Evolutionary conservation across 2,329 filamentous ascomycete species (phyloP).

Genomic region (Aspergillus tanneri): DNA sequence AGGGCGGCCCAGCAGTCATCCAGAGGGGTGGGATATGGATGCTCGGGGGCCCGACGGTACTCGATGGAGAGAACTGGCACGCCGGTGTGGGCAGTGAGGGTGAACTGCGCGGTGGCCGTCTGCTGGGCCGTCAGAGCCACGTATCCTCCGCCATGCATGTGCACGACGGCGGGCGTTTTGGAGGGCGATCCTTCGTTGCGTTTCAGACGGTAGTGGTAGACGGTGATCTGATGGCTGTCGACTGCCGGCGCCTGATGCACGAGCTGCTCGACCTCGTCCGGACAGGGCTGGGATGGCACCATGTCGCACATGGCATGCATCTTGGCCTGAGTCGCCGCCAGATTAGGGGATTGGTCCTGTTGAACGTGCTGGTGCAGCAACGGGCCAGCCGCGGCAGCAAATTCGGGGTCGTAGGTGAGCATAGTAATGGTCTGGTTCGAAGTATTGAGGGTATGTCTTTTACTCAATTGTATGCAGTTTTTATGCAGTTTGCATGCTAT

Average conservation of each 20-base stretch:
- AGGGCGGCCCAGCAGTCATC: constrained; percentile 46
- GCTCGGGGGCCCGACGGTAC: constrained; percentile 48
- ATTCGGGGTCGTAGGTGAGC: constrained; percentile 18
- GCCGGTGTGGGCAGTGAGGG: constrained; percentile 25
- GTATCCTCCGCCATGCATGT: constrained; percentile 47
- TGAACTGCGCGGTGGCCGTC: constrained; percentile 24
- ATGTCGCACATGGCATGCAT: no score
- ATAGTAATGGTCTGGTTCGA: no score
- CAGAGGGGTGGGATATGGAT: constrained; percentile 35
- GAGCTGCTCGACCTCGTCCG: constrained; percentile 13
- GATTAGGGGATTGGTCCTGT: no score
- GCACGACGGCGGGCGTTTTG: constrained; percentile 31
- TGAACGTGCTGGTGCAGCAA: constrained; percentile 8
- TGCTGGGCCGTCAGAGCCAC: constrained; percentile 33
- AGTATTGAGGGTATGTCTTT: no score
- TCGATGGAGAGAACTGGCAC: constrained; percentile 40
- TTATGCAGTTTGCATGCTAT: no score
- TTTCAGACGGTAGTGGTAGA: constrained; percentile 17
- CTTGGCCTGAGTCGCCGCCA: no score
- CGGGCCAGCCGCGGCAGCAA: constrained; percentile 11
- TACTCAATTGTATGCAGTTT: no score
- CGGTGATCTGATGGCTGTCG: constrained; percentile 9
- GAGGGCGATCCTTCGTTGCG: not conserved
- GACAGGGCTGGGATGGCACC: no score
- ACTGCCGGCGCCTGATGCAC: constrained; percentile 5